Base-by-base conservation (phyloP, 768 basidiomycete species). In the Rubroboletus pulcherrimus region DNA sequence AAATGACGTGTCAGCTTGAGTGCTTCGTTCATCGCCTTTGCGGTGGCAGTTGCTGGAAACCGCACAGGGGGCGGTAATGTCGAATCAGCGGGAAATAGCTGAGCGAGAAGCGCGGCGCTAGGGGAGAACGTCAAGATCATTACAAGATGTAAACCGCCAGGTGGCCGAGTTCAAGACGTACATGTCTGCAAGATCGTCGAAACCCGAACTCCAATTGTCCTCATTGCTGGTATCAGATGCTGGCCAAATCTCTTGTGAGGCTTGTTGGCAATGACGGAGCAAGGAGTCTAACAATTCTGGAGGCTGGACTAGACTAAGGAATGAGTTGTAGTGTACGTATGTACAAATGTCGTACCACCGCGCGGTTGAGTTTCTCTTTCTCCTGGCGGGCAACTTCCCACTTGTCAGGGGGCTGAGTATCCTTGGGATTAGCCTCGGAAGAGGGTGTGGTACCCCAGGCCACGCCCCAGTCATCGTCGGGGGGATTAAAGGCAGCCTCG, bases 1-100 rank as follows among this genome's bases (percentile, higher is more conserved):
- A 78, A 67, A 61, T 87, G 81, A 56, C 85, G 80, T 0, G 89
- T 89, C 48, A 87, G 69, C 44, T 82, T 83, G 19, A 91, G 71
- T 10, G 85, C 77, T 7, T 84, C 81, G 2, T 78, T 75, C 73
- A 84, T 76, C 41, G 82, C 75, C 63, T 84, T 89, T 8, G 79
- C 77, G 6, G 75, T 78, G 49, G 79, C 78, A 9, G 85, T 84
- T 51, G 79, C 81, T 0, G 76, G 56, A 57, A 88, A 87, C 7
- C 77, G 75, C 7, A 74, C 67, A 29, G 70, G 65, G 6, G 78
- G 75, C 14, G 84, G 80, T 5, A 89, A 69, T 7, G 75, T 74
- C 40, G 82, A 60, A 57, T 81, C 77, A 24, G 74, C 69, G 5
- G 86, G 85, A 40, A 84, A 68, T 37, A 85, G 67, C 40, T 75